Percentiles rank a stretch among this genome's conserved stretches.
phyloP scores from a whole-genome alignment of 148 eudicot species.

The Camellia granthamiana region DNA sequence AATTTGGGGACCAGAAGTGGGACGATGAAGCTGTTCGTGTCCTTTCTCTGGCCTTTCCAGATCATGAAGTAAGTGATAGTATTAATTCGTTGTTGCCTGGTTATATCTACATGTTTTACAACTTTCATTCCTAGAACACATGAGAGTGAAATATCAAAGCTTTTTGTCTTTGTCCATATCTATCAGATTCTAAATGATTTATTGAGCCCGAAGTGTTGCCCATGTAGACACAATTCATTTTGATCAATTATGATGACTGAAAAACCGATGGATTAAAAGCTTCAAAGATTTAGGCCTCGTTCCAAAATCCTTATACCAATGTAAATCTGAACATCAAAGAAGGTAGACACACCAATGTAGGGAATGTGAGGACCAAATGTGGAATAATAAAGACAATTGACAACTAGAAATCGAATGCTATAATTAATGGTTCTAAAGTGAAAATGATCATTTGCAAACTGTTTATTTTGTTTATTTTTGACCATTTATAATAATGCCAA shows the following conservation, averaged over 20 bases:
- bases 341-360: neutral
- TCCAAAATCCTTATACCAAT: neutral
- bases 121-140: neutral
- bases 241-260: neutral
- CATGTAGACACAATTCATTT: neutral
- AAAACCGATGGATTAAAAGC: neutral
- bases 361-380: neutral
- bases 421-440: neutral
- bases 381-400: neutral
- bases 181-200: neutral
- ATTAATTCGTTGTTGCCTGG: neutral
- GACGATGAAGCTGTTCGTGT: constrained; percentile 82
- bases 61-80: constrained; percentile 48
- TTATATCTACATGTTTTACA: constrained; percentile 5
- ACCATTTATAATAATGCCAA: no score
- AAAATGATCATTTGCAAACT: neutral
- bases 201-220: neutral
- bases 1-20: constrained; percentile 92
- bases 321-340: neutral
- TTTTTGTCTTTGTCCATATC: neutral
- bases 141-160: neutral
- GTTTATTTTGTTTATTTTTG: no score
- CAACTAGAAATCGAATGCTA: neutral
- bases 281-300: neutral
- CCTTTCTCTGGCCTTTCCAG: constrained; percentile 62